Conservation (phyloP, 768 basidiomycete genomes). For the Fomitopsis serialis region DNA sequence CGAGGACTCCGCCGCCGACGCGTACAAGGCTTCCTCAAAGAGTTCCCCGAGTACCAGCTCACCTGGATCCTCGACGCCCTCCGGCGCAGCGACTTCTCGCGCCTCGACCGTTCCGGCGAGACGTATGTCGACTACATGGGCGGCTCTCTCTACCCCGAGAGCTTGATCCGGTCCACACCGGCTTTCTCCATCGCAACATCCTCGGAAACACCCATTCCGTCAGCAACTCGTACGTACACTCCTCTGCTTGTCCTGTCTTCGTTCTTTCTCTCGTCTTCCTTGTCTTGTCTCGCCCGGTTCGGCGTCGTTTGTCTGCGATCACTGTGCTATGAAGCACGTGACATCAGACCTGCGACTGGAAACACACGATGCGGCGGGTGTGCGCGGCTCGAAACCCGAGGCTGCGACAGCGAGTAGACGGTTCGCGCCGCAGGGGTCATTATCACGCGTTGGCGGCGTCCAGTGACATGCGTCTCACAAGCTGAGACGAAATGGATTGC, state of each 20-base stretch:
- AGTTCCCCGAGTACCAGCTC: constrained; percentile 28
- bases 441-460: too few species aligned
- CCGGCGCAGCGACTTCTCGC: constrained; percentile 26
- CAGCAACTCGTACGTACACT: constrained; percentile 57
- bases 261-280: too few species aligned
- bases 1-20: constrained; percentile 32
- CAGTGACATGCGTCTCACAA: too few species aligned
- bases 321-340: too few species aligned
- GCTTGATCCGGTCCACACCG: constrained; percentile 66
- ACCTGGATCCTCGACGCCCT: constrained; percentile 30
- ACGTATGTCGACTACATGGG: constrained; percentile 89
- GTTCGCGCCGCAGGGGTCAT: too few species aligned
- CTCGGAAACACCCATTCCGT: constrained; percentile 85
- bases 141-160: constrained; percentile 74
- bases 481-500: too few species aligned
- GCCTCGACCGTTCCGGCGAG: constrained; percentile 46
- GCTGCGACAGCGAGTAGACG: too few species aligned
- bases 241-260: neutral
- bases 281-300: neutral
- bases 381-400: too few species aligned
- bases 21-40: constrained; percentile 43
- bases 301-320: neutral
- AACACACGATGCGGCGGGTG: neutral
- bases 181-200: constrained; percentile 59
- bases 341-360: neutral